Evolutionary conservation across 1,139 yeast genomes (phyloP), one percentile per base, ranked within the genome.

Genomic region (Casaregolazyma suthepensis): DNA sequence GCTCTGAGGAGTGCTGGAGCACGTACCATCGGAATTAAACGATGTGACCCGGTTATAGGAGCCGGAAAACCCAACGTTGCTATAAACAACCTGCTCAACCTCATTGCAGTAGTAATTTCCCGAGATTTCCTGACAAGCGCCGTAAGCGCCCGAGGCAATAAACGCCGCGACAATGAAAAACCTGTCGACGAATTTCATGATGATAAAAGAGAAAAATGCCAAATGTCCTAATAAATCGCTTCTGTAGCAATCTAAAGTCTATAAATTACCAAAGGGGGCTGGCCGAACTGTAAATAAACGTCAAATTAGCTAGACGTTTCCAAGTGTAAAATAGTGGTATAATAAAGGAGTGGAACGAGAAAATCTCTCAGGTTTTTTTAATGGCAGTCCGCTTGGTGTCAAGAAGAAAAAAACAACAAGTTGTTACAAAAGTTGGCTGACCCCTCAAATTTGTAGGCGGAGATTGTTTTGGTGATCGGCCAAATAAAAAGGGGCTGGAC

Each of bases 91-190:
- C 61, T 87, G 89, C 57, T 73, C 65, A 56, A 89, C 87, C 59
- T 80, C 70, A 59, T 79, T 72, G 74, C 97, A 89, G 79, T 85
- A 90, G 76, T 85, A 87, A 78, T 88, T 89, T 60, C 96, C 96
- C 51, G 65, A 68, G 43, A 64, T 61, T 40, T 61, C 52, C 48
- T 57, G 59, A 56, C 70, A 66, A 26, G 56, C 57, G 26, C 60
- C 59, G 51, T 54, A 51, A 44, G 54, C 61, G 38, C 54, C 48
- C 15, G 55, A 55, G 45, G 54, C 53, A 35, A 62, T 46, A 44
- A 58, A 44, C 26, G 56, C 22, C 20, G 60, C 55, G 31, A 52
- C 52, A 38, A 43, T 40, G 45, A 38, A 47, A 31, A 40, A 42
- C 15, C 35, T 26, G 18, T 29, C 26, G 20, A 23, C 5, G 22